Evolutionary conservation across 2,329 filamentous ascomycete genomes (phyloP), one percentile per base, ranked within the genome.

Genomic region (Alternaria solani): DNA sequence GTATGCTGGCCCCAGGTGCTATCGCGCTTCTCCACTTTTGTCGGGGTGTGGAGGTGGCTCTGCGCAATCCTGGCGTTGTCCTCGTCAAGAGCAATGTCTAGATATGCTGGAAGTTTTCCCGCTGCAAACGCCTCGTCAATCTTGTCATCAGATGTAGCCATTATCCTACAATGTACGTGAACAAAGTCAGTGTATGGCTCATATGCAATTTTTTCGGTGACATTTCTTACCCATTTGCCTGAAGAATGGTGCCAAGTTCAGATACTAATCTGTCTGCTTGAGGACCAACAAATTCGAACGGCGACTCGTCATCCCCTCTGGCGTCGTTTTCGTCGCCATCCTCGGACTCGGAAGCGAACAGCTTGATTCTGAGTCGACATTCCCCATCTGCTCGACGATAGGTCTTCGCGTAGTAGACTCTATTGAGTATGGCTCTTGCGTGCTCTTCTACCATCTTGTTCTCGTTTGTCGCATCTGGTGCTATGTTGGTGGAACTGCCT

Each of bases 91-190:
- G 47, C 23, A 11, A 61, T 25, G 28, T 53, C 54, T 23, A 61
- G 23, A 32, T 44, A 48, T 38, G 38, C 48, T 9, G 54, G 47
- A 52, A 61, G 30, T 38, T 43, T 14, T 8, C 54, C 48, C 12
- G 38, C 49, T 25, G 48, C 54, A 57, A 57, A 26, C 12, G 47
- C 58, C 12, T 61, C 34, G 44, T 57, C 30, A 43, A 52, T 28
- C 23, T 32, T 46, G 34, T 23, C 36, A 26, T 23, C 36, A 16
- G 42, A 38, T 23, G 18, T 18, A 18, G 32, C 26, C 2, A 36
- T 16, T 8, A 51, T 30, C 16, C 28, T 30, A 30, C 28, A 30
- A 30, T 9, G 9, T 30, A 11, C 28, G 11, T 30, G 11, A 11
- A 11, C 28, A 8, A 12, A 30, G 28, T 30, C 28, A 30, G 28